Evolutionary conservation across 305 asterid species (phyloP).

Genomic region (Lippia alba): DNA sequence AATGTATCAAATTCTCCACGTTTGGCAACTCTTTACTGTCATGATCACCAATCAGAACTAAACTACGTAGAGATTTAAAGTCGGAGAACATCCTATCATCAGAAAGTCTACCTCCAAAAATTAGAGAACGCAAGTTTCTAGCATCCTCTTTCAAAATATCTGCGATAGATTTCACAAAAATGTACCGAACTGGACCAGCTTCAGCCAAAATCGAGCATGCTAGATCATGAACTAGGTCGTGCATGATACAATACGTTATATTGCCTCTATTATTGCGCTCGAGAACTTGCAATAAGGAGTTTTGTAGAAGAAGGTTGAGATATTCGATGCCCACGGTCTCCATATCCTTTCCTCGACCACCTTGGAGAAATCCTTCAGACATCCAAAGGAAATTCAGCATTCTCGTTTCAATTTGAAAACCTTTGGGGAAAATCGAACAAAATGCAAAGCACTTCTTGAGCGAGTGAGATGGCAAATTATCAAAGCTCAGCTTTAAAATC

Average conservation of each 20-base stretch:
- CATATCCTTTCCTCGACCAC: background rate
- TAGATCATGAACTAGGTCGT: conserved; percentile 35
- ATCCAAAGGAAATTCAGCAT: conserved; percentile 37
- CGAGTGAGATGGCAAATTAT: background rate
- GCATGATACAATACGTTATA: conserved; percentile 36
- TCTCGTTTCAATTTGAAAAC: conserved; percentile 20
- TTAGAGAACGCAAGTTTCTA: conserved; percentile 12
- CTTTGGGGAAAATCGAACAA: conserved; percentile 38
- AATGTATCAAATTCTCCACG: conserved; percentile 19
- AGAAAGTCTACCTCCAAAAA: background rate
- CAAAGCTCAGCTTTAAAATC: conserved; percentile 43
- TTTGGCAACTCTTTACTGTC: background rate
- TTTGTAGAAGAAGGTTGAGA: conserved; percentile 3
- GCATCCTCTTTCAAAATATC: conserved; percentile 8
- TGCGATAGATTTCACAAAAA: background rate
- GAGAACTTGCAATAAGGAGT: conserved; percentile 33
- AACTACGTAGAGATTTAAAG: conserved; percentile 15
- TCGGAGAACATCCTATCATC: background rate
- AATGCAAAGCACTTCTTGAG: conserved; percentile 41
- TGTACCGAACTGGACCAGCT: conserved; percentile 7
- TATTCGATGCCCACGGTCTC: conserved; percentile 28
- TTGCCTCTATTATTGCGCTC: background rate
- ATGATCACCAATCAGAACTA: background rate
- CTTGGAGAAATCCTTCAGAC: conserved; percentile 38
- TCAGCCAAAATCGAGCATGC: conserved; percentile 21